Percentiles rank a stretch among this genome's conserved stretches.
These are phyloP conservation scores for Allium cepa DNA, from an alignment of 106 monocot species.

Conservation along the genomic window DNA sequence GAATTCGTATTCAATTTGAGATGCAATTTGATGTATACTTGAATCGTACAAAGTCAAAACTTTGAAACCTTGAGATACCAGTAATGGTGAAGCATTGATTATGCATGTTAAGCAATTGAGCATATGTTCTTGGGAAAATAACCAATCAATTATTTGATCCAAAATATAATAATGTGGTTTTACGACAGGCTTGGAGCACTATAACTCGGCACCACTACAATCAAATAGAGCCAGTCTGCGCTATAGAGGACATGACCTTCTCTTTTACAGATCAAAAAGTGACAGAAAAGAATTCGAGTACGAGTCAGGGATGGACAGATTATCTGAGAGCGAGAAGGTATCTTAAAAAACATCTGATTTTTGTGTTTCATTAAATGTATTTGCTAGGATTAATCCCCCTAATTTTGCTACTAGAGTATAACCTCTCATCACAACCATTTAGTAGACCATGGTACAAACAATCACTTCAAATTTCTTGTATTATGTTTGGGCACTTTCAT, in stretches of 20 bases:
- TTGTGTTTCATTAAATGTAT: background rate
- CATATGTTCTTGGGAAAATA: background rate
- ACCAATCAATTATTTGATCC: background rate
- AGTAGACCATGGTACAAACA: background rate
- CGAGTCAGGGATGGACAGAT: conserved; percentile 56
- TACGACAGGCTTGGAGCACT: conserved; percentile 47
- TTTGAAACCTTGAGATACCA: background rate
- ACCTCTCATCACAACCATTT: too few relatives aligned
- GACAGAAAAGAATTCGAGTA: conserved; percentile 38
- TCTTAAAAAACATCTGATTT: background rate
- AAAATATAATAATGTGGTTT: background rate
- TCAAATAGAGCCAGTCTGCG: conserved; percentile 20
- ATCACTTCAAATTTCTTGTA: background rate
- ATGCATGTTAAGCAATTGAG: background rate
- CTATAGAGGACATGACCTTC: conserved; percentile 24
- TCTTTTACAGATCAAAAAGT: conserved; percentile 28
- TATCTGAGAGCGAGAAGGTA: conserved; percentile 80
- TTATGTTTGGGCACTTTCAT: too few relatives aligned
- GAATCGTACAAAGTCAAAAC: background rate
- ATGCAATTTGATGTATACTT: background rate
- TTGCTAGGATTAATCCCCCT: background rate
- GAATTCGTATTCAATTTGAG: background rate
- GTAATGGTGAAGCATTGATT: background rate
- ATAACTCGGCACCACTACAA: conserved; percentile 35
- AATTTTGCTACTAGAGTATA: too few relatives aligned